Evolutionary conservation across 2,329 filamentous ascomycete genomes (phyloP).

Genomic region (Spiromastix sp.): DNA sequence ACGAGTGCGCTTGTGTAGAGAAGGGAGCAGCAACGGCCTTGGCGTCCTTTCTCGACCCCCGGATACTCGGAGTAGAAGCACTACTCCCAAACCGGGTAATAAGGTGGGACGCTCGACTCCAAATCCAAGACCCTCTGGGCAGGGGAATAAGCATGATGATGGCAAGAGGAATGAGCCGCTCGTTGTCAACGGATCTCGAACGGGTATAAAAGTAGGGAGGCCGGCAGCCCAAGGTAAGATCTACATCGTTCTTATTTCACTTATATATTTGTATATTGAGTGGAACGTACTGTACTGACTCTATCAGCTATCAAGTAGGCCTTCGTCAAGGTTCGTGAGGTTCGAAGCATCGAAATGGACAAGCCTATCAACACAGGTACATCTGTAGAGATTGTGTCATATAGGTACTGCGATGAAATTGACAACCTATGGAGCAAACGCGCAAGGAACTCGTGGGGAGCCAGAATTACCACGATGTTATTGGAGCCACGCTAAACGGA

Average conservation of each 20-base stretch:
- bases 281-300: too few relatives aligned
- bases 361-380: too few relatives aligned
- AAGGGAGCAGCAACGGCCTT: conserved; percentile 7
- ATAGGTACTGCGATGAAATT: too few relatives aligned
- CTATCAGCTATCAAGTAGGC: too few relatives aligned
- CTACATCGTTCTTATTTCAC: background rate
- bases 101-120: background rate
- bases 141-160: conserved; percentile 3
- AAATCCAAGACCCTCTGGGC: background rate
- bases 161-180: conserved; percentile 18
- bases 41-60: background rate
- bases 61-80: background rate
- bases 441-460: too few relatives aligned
- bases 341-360: too few relatives aligned
- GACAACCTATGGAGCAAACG: too few relatives aligned
- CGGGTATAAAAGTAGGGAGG: conserved; percentile 12
- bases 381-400: too few relatives aligned
- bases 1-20: conserved; percentile 22
- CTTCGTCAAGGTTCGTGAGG: too few relatives aligned
- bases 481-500: too few relatives aligned
- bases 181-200: conserved; percentile 25
- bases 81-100: background rate
- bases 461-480: too few relatives aligned
- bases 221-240: conserved; percentile 3
- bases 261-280: too few relatives aligned